Evolutionary conservation across 192 early-diverging fungal species (phyloP).

Genomic region (Oehlia diaphana): DNA sequence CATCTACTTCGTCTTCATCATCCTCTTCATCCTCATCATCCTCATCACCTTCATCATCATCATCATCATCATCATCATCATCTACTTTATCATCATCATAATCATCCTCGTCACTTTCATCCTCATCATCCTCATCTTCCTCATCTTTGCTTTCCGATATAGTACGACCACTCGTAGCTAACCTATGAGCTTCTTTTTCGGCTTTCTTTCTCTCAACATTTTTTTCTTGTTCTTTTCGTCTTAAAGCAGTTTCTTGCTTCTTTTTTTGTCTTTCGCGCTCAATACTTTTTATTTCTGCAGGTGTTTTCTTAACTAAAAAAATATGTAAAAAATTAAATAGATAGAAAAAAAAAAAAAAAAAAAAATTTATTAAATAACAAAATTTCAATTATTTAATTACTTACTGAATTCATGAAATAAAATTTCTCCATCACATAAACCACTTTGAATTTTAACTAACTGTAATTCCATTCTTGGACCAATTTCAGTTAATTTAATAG

Average conservation of each 20-base stretch:
- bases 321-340: background rate
- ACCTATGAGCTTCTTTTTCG: conserved; percentile 57
- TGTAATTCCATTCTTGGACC: conserved; percentile 88
- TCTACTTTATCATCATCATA: conserved; percentile 39
- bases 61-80: conserved; percentile 34
- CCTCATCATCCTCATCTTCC: conserved; percentile 35
- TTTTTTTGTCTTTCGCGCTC: conserved; percentile 60
- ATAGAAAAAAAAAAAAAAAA: background rate
- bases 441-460: conserved; percentile 87
- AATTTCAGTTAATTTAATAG: conserved; percentile 82
- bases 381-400: conserved; percentile 26
- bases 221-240: conserved; percentile 77
- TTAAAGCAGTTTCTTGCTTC: conserved; percentile 61
- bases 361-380: background rate
- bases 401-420: conserved; percentile 82
- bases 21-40: too few relatives aligned
- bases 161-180: conserved; percentile 43
- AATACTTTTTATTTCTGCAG: conserved; percentile 69
- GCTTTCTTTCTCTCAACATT: conserved; percentile 81
- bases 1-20: conserved; percentile 11
- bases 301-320: conserved; percentile 65
- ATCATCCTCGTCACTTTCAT: conserved; percentile 26
- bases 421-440: conserved; percentile 90
- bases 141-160: conserved; percentile 23
- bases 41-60: conserved; percentile 28